These are phyloP conservation scores for Raddia guianensis DNA, from an alignment of 176 grass and related monocot species.

Conservation along the genomic window DNA sequence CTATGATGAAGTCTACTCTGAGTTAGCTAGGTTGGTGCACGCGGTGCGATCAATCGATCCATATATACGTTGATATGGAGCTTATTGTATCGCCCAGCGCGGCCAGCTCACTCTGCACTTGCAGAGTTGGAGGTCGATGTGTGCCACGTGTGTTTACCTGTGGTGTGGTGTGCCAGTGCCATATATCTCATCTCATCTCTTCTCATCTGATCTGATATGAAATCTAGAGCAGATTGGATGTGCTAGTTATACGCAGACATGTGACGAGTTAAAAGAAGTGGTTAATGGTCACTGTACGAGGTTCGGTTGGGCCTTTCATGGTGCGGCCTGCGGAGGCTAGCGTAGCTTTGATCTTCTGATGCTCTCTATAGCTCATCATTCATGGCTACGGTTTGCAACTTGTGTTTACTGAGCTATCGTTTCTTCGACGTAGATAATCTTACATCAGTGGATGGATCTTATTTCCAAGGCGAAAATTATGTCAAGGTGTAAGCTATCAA, in stretches of 20 bases:
- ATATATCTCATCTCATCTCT: neutral
- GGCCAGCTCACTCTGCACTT: conserved; percentile 12
- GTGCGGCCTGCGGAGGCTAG: too few species aligned
- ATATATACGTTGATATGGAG: neutral
- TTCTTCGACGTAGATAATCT: too few species aligned
- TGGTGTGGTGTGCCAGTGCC: neutral
- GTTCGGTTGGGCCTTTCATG: neutral
- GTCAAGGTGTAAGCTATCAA: too few species aligned
- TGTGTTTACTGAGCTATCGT: too few species aligned
- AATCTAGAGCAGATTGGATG: neutral
- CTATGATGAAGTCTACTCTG: neutral
- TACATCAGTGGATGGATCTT: too few species aligned
- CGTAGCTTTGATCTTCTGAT: too few species aligned
- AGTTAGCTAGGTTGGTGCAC: conserved; percentile 2
- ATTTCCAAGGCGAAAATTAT: too few species aligned
- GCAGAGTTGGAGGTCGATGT: neutral
- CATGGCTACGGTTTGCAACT: too few species aligned
- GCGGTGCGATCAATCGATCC: neutral
- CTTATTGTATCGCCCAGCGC: conserved; percentile 8
- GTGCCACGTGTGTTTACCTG: neutral
- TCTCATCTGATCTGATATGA: conserved; percentile 1
- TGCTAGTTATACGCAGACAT: neutral
- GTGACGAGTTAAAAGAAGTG: neutral
- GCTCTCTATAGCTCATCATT: too few species aligned
- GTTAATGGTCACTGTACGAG: conserved; percentile 24